A percentile compares a stretch with the other conserved stretches of the same genome.
These are phyloP conservation scores for Lactuca saligna DNA, from an alignment of 129 eudicot species.

Conservation along the genomic window DNA sequence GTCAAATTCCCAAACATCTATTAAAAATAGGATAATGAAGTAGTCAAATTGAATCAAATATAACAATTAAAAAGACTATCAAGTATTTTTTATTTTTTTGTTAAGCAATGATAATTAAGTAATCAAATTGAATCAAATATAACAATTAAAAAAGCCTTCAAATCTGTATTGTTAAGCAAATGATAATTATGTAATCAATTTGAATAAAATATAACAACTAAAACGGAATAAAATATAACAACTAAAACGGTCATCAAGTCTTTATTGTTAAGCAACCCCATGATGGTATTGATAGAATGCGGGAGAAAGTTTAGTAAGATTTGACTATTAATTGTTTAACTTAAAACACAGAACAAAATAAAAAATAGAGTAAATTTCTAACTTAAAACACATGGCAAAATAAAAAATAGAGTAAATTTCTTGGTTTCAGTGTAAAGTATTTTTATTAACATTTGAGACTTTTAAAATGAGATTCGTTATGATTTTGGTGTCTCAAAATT, in stretches of 20 bases:
- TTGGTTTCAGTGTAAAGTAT: background rate
- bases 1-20: no score
- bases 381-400: no score
- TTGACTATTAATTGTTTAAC: background rate
- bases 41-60: no score
- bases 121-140: background rate
- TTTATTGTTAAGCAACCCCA: slow-evolving; percentile 7
- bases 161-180: background rate
- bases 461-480: no score
- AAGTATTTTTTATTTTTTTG: no score
- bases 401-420: no score
- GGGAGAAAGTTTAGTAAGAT: background rate
- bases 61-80: no score
- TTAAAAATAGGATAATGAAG: no score
- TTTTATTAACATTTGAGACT: background rate
- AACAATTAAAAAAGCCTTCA: background rate
- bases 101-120: background rate
- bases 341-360: no score
- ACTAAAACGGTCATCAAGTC: background rate
- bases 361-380: background rate
- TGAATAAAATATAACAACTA: background rate
- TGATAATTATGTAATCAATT: background rate
- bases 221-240: no score
- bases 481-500: background rate
- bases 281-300: background rate